Percentiles rank a stretch among this genome's conserved stretches.
Conservation (phyloP, 306 rosid species). For the Castanospermum australe region DNA sequence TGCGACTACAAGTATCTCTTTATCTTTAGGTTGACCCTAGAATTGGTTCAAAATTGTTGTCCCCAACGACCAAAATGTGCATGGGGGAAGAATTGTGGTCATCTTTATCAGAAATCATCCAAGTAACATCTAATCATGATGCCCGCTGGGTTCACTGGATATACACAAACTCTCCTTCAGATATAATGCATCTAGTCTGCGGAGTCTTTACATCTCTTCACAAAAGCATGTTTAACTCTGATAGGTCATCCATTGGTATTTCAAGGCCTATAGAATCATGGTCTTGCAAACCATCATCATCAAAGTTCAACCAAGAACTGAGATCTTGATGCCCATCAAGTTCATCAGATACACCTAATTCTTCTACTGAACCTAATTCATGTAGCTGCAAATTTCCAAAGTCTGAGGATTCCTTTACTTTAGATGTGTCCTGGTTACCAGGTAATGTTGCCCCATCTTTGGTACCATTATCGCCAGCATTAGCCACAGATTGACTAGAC, state of each 20-base stretch:
- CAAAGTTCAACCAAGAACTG: conserved; percentile 78
- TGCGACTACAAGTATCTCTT: no score
- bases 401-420: conserved; percentile 36
- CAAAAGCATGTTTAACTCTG: conserved; percentile 63
- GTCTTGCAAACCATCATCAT: conserved; percentile 77
- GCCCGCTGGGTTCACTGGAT: conserved; percentile 33
- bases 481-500: conserved; percentile 36
- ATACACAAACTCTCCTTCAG: conserved; percentile 37
- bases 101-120: conserved; percentile 48
- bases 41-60: background rate
- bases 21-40: background rate
- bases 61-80: background rate
- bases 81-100: conserved; percentile 32
- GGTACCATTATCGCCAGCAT: conserved; percentile 28
- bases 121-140: conserved; percentile 42
- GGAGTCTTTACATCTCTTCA: conserved; percentile 24
- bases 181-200: conserved; percentile 18
- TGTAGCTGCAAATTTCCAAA: conserved; percentile 33
- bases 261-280: conserved; percentile 75
- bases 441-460: conserved; percentile 23
- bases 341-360: conserved; percentile 50
- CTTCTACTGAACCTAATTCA: conserved; percentile 63
- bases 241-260: conserved; percentile 89
- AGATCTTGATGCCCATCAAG: conserved; percentile 66
- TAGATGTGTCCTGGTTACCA: conserved; percentile 24